Conservation (phyloP, 2,329 filamentous ascomycete species). For the Aspergillus caelatus region DNA sequence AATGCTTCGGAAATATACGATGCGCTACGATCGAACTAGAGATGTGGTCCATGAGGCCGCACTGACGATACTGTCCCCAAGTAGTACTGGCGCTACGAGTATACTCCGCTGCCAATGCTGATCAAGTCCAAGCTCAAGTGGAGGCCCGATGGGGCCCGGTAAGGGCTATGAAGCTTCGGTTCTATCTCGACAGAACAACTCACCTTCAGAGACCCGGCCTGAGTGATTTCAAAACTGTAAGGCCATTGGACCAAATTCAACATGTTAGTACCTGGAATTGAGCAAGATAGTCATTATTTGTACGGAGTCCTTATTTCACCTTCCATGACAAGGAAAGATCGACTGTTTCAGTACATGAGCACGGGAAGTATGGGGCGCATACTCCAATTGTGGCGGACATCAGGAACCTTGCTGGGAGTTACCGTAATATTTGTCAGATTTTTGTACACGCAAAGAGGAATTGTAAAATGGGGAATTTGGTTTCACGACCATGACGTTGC, state of each 20-base stretch:
- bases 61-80: not conserved
- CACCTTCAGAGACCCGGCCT: not conserved
- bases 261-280: not conserved
- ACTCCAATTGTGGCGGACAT: not conserved
- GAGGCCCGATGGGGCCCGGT: not conserved
- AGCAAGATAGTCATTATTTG: not conserved
- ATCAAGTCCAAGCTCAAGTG: not conserved
- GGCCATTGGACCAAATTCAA: not conserved
- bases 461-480: too few species aligned
- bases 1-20: not conserved
- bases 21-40: not conserved
- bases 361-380: not conserved
- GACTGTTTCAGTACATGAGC: not conserved
- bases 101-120: not conserved
- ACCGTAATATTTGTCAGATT: not conserved
- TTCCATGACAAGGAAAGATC: not conserved
- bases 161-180: not conserved
- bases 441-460: not conserved
- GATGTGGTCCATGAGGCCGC: not conserved
- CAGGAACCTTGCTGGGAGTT: not conserved
- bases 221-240: not conserved
- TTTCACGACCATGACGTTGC: not conserved
- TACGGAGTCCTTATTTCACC: not conserved
- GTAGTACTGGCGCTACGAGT: not conserved
- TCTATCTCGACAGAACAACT: not conserved